These are phyloP conservation scores for Pseudogymnoascus destructans DNA, from an alignment of 2,329 filamentous ascomycete species.

Conservation along the genomic window DNA sequence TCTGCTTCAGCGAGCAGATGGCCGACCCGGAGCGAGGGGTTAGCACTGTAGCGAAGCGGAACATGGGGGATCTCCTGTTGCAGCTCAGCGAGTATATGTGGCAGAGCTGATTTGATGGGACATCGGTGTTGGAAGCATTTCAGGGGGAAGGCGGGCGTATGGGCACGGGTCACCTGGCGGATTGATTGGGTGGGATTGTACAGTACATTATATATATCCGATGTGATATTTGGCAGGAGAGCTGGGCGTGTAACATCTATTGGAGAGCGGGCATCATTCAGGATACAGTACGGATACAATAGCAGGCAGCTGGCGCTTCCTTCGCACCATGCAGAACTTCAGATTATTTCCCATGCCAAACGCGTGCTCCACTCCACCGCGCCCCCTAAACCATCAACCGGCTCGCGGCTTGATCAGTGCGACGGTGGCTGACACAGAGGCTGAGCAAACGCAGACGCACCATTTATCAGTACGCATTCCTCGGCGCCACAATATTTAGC, in stretches of 20 bases:
- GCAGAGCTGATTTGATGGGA: constrained; percentile 30
- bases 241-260: constrained; percentile 3
- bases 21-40: constrained; percentile 56
- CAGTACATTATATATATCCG: constrained; percentile 7
- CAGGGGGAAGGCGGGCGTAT: neutral
- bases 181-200: neutral
- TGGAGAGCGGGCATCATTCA: constrained; percentile 4
- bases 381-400: neutral
- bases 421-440: constrained; percentile 5
- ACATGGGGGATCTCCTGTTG: constrained; percentile 57
- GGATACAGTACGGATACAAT: neutral
- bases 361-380: neutral
- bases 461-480: neutral
- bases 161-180: neutral
- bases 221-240: neutral
- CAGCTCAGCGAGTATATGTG: constrained; percentile 62
- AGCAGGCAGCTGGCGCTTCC: neutral
- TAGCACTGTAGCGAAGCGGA: constrained; percentile 50
- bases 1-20: constrained; percentile 55
- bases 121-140: neutral
- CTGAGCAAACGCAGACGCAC: neutral
- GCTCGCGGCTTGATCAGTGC: constrained; percentile 2
- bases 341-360: neutral
- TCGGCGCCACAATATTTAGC: neutral
- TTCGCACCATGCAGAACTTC: neutral